phyloP scores from a whole-genome alignment of 306 rosid species.

The Hippophae tibetana region DNA sequence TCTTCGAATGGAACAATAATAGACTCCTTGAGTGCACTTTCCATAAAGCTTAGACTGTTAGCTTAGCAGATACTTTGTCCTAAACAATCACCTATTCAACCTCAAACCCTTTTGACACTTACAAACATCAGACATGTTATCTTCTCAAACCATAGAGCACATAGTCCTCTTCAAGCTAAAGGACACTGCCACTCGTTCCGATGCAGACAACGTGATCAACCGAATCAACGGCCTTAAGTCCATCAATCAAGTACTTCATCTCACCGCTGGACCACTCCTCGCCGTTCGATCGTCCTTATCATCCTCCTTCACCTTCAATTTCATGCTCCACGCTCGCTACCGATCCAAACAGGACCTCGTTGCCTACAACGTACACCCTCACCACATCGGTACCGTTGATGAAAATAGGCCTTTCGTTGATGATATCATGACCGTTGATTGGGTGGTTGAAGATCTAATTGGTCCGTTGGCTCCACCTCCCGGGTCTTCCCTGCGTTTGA shows the following conservation, averaged over 20 bases:
- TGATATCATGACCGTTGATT: too few species aligned
- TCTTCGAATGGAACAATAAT: too few species aligned
- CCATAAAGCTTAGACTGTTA: too few species aligned
- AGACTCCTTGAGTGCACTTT: too few species aligned
- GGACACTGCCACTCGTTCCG: slow-evolving; percentile 43
- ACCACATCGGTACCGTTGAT: slow-evolving; percentile 40
- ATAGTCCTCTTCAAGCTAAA: slow-evolving; percentile 55
- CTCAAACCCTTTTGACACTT: neutral
- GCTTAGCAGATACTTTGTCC: too few species aligned
- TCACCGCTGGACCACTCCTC: slow-evolving; percentile 47
- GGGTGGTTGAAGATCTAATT: too few species aligned
- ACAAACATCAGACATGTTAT: neutral
- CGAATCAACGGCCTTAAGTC: slow-evolving; percentile 32
- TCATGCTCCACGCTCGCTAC: slow-evolving; percentile 66
- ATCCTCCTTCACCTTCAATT: slow-evolving; percentile 46
- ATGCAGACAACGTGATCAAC: slow-evolving; percentile 31
- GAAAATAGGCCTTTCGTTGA: slow-evolving; percentile 14
- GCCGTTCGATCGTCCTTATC: slow-evolving; percentile 31
- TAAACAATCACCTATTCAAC: too few species aligned
- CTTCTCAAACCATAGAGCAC: neutral
- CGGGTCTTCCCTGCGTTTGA: too few species aligned
- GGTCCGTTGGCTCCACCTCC: too few species aligned
- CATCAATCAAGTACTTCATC: slow-evolving; percentile 14
- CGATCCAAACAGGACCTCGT: slow-evolving; percentile 41
- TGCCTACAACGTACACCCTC: slow-evolving; percentile 35